phyloP scores from a whole-genome alignment of 768 basidiomycete genomes.

The Daedaleopsis nitida region DNA sequence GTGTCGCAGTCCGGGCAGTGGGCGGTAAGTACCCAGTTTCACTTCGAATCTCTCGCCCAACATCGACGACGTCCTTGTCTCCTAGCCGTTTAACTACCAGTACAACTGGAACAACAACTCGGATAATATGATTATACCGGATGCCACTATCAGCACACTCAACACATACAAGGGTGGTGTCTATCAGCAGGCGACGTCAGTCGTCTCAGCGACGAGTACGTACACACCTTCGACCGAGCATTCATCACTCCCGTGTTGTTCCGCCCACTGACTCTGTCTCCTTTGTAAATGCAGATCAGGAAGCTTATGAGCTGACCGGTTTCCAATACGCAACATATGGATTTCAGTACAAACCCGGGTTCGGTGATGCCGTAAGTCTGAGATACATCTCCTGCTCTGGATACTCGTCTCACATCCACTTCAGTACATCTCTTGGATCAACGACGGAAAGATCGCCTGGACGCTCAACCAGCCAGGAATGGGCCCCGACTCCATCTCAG shows the following conservation, averaged over 20 bases:
- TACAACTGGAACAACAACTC: conserved; percentile 72
- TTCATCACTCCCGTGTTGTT: conserved; percentile 40
- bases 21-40: conserved; percentile 44
- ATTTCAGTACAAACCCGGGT: conserved; percentile 78
- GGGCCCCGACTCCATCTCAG: conserved; percentile 53
- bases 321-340: conserved; percentile 71
- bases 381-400: too few relatives aligned
- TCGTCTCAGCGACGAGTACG: conserved; percentile 37
- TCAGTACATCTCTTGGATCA: conserved; percentile 84
- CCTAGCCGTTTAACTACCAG: conserved; percentile 74
- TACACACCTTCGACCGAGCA: conserved; percentile 50
- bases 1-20: conserved; percentile 88
- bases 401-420: background rate
- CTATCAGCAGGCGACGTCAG: conserved; percentile 72
- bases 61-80: conserved; percentile 38
- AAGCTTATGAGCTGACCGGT: conserved; percentile 61
- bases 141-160: conserved; percentile 48
- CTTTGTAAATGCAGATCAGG: conserved; percentile 47
- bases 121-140: conserved; percentile 55
- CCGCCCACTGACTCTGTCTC: conserved; percentile 5
- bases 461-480: conserved; percentile 49
- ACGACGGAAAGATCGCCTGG: conserved; percentile 65
- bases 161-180: conserved; percentile 76
- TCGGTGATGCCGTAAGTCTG: conserved; percentile 49
- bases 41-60: too few relatives aligned